Evolutionary conservation across 495 filamentous ascomycete species (phyloP), one percentile per base, ranked within the genome.

Genomic region (Evernia prunastri): DNA sequence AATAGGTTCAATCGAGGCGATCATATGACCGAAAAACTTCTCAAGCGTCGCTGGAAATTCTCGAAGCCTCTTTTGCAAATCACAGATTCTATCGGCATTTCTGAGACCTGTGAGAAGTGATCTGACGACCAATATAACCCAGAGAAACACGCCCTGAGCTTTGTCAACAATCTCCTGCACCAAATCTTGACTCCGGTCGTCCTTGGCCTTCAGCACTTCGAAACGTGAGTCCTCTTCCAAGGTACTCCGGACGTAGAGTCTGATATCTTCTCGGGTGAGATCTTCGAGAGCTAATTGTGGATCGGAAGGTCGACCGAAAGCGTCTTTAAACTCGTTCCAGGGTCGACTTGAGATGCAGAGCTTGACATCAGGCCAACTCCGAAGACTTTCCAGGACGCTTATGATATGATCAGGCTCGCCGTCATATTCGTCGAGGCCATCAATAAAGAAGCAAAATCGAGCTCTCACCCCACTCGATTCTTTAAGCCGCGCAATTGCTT

Each of bases 271-370:
- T 1, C 60, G 35, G 2, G 73, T 77, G 12, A 74, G 57, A 23
- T 76, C 70, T 54, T 79, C 69, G 4, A 78, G 61, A 25, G 53
- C 45, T 5, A 78, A 61, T 4, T 36, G 43, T 18, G 61, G 42
- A 45, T 47, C 23, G 8, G 23, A 39, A 35, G 60, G 20, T 8
- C 47, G 23, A 0, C 69, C 70, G 49, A 80, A 80, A 0, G 68
- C 68, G 56, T 78, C 72, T 45, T 74, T 64, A 59, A 83, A 82
- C 0, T 69, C 71, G 35, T 75, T 74, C 77, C 76, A 82, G 0
- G 80, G 79, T 3, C 81, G 73, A 59, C 81, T 83, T 11, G 81
- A 79, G 5, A 80, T 63, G 58, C 81, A 83, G 4, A 77, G 23
- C 56, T 83, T 84, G 66, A 82, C 62, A 59, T 78, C 67, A 0